Percentiles rank a stretch among this genome's conserved stretches.
Evolutionary conservation across 2,329 filamentous ascomycete species (phyloP).

Genomic region (Amphichorda felina): DNA sequence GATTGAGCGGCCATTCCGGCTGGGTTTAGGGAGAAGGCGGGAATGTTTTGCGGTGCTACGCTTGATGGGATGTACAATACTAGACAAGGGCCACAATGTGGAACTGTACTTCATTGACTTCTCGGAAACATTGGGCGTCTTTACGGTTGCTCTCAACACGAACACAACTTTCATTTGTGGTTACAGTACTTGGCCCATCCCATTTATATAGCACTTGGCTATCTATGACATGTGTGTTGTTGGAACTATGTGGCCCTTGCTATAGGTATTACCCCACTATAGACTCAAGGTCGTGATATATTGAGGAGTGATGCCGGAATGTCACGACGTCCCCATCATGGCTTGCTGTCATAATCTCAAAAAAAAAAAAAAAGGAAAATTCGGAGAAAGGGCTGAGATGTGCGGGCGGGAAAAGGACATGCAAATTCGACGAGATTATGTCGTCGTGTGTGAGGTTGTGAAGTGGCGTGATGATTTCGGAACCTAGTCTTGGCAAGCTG

Average conservation of each 20-base stretch:
- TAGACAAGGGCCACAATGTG: not conserved
- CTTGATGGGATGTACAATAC: constrained; percentile 4
- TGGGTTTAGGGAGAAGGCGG: not conserved
- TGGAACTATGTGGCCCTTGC: no score
- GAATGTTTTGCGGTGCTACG: constrained; percentile 1
- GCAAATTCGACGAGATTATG: not conserved
- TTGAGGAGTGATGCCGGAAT: not conserved
- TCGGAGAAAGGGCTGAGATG: no score
- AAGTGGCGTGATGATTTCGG: not conserved
- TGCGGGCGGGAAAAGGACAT: no score
- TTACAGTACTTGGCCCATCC: not conserved
- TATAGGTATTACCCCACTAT: no score
- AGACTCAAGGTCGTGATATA: not conserved
- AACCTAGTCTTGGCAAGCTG: no score
- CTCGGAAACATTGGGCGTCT: not conserved
- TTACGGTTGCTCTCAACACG: not conserved
- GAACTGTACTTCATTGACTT: not conserved
- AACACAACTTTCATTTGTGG: constrained; percentile 1
- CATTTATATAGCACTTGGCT: no score
- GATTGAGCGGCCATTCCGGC: not conserved
- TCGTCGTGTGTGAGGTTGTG: not conserved
- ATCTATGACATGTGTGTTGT: no score
- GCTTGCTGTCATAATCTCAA: no score
- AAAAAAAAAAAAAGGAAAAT: no score
- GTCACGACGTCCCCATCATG: no score